A percentile compares a stretch with the other conserved stretches of the same genome.
phyloP scores from a whole-genome alignment of 1,284 basidiomycete genomes.

The Termitomyces sp. region DNA sequence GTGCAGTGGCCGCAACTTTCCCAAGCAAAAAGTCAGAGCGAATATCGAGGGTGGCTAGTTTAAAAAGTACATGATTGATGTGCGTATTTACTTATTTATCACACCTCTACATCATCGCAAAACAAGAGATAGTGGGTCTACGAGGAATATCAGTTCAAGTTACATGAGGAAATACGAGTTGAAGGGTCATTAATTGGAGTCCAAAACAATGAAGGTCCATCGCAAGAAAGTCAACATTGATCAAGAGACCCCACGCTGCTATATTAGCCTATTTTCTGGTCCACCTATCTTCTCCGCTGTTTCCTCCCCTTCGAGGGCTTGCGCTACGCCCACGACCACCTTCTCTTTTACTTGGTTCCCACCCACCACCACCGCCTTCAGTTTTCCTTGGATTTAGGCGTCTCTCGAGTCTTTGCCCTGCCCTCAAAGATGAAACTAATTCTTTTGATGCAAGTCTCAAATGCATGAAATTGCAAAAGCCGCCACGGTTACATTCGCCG shows the following conservation, averaged over 20 bases:
- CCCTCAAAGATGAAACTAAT: conserved; percentile 72
- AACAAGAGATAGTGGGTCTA: background rate
- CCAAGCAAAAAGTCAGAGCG: conserved; percentile 30
- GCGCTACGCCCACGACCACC: conserved; percentile 64
- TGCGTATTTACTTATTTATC: background rate
- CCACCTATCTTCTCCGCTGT: conserved; percentile 73
- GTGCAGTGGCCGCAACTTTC: conserved; percentile 78
- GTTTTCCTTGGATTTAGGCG: conserved; percentile 63
- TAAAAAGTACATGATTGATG: conserved; percentile 27
- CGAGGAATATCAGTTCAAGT: background rate
- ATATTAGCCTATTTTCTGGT: conserved; percentile 46
- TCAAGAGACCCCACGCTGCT: background rate
- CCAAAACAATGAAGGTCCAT: background rate
- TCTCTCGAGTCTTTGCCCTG: conserved; percentile 81
- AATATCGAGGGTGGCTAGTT: conserved; percentile 64
- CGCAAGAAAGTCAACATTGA: conserved; percentile 2
- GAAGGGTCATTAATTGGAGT: background rate
- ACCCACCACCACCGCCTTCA: conserved; percentile 66
- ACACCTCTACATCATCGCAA: background rate
- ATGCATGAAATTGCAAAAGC: conserved; percentile 99
- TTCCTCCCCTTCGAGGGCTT: conserved; percentile 61
- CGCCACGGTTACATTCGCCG: conserved; percentile 93
- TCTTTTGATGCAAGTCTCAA: conserved; percentile 81
- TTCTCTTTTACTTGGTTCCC: conserved; percentile 71
- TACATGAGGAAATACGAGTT: background rate